Evolutionary conservation across 495 filamentous ascomycete species (phyloP).

Genomic region (Thermochaetoides thermophila): DNA sequence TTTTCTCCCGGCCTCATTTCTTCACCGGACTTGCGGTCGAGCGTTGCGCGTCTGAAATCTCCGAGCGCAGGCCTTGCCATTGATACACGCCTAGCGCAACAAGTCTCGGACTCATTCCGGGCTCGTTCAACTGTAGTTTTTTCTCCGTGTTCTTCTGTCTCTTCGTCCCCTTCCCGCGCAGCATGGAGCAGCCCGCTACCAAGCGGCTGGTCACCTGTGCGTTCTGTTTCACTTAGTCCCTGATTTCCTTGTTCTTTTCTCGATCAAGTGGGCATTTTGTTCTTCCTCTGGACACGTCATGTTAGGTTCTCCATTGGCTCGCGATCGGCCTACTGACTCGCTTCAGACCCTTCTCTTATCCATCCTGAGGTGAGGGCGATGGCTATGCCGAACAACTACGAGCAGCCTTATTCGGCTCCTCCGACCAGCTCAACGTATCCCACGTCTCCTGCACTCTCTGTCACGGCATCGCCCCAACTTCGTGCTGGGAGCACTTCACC

Average conservation of each 20-base stretch:
- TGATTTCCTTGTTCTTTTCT: constrained; percentile 30
- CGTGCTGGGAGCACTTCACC: constrained; percentile 31
- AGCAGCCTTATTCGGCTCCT: constrained; percentile 26
- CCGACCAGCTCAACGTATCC: constrained; percentile 27
- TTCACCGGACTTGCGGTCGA: constrained; percentile 18
- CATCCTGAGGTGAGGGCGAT: constrained; percentile 34
- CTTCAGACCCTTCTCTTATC: constrained; percentile 33
- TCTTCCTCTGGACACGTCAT: constrained; percentile 44
- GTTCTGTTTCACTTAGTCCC: constrained; percentile 10
- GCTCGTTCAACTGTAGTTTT: constrained; percentile 8
- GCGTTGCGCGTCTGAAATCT: constrained; percentile 11
- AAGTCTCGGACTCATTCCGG: constrained; percentile 18
- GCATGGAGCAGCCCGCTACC: constrained; percentile 17
- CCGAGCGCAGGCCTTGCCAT: constrained; percentile 12
- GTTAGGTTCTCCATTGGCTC: constrained; percentile 53
- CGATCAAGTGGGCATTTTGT: constrained; percentile 47
- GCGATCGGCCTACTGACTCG: not conserved
- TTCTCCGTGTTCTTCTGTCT: constrained; percentile 9
- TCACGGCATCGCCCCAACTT: constrained; percentile 32
- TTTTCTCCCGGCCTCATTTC: constrained; percentile 8
- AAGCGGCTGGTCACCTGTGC: constrained; percentile 12
- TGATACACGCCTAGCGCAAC: constrained; percentile 21
- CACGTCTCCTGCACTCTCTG: constrained; percentile 30
- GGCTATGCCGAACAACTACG: constrained; percentile 31
- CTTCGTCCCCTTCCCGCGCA: constrained; percentile 8